A percentile compares a stretch with the other conserved stretches of the same genome.
Evolutionary conservation across 345 rosid genomes (phyloP).

Genomic region (Excoecaria agallocha): DNA sequence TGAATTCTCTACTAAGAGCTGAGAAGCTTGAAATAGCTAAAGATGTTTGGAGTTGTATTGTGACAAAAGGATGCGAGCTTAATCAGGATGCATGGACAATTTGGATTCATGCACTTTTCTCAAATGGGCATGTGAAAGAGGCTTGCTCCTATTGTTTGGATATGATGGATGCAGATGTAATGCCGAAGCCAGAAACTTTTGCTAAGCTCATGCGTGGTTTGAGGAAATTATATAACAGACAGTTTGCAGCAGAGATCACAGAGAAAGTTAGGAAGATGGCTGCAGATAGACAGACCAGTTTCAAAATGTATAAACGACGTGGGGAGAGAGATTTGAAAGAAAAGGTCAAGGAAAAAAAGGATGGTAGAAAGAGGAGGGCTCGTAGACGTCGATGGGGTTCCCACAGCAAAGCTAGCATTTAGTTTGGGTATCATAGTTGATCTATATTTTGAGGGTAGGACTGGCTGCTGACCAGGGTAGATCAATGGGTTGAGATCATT

Average conservation of each 20-base stretch:
- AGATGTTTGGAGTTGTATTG: constrained; percentile 73
- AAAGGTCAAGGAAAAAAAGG: constrained; percentile 50
- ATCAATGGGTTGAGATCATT: not conserved
- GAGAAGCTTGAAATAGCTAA: constrained; percentile 75
- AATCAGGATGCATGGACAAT: constrained; percentile 80
- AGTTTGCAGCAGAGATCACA: constrained; percentile 79
- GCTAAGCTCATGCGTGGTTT: constrained; percentile 84
- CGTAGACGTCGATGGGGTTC: constrained; percentile 18
- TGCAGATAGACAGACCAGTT: constrained; percentile 65
- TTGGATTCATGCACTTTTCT: constrained; percentile 88
- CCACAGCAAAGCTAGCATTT: constrained; percentile 13
- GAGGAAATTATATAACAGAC: constrained; percentile 66
- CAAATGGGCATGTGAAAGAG: constrained; percentile 76
- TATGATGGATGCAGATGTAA: constrained; percentile 82
- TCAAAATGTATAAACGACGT: constrained; percentile 87
- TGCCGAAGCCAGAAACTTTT: constrained; percentile 86
- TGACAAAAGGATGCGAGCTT: constrained; percentile 66
- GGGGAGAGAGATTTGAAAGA: constrained; percentile 74
- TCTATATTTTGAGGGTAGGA: not conserved
- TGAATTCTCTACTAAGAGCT: constrained; percentile 61
- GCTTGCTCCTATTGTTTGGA: constrained; percentile 86
- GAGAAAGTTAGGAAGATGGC: constrained; percentile 95
- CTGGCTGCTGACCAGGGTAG: not conserved
- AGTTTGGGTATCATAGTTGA: not conserved
- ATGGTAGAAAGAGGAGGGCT: constrained; percentile 60